phyloP scores from a whole-genome alignment of 1,284 basidiomycete species.

The Erythrobasidium hasegawianum region DNA sequence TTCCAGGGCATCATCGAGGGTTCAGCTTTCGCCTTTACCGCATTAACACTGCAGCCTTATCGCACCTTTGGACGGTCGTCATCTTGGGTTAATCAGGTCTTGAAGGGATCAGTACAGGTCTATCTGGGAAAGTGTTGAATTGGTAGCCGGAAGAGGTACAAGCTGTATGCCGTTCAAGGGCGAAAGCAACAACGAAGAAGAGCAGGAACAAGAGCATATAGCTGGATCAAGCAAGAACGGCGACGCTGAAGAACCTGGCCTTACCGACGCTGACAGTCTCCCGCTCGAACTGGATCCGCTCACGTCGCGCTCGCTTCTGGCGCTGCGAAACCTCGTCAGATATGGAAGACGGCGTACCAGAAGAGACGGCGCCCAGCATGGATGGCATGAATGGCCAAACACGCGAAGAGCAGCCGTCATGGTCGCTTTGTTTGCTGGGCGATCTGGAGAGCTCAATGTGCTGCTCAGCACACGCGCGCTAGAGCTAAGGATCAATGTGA shows the following conservation, averaged over 20 bases:
- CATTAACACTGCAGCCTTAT: not conserved
- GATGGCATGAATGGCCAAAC: constrained; percentile 19
- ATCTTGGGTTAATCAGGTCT: constrained; percentile 4
- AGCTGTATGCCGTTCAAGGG: constrained; percentile 2
- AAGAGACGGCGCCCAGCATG: not conserved
- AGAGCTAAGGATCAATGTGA: constrained; percentile 28
- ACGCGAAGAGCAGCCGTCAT: constrained; percentile 32
- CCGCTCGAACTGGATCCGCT: constrained; percentile 32
- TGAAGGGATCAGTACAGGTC: not conserved
- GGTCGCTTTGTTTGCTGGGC: constrained; percentile 33
- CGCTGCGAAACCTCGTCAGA: constrained; percentile 24
- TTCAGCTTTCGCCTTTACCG: not conserved
- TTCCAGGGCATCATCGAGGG: not conserved
- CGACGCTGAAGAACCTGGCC: not conserved
- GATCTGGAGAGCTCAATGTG: constrained; percentile 24
- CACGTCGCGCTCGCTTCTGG: constrained; percentile 21
- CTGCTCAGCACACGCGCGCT: constrained; percentile 31
- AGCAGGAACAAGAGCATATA: constrained; percentile 7
- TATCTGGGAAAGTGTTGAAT: not conserved
- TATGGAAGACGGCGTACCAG: constrained; percentile 18
- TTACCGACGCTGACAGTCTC: constrained; percentile 4
- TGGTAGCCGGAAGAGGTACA: constrained; percentile 1
- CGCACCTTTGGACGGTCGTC: constrained; percentile 31
- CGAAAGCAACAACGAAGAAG: constrained; percentile 10
- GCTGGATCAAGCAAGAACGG: not conserved